Evolutionary conservation across 345 rosid species (phyloP).

Genomic region (Corchorus capsularis): DNA sequence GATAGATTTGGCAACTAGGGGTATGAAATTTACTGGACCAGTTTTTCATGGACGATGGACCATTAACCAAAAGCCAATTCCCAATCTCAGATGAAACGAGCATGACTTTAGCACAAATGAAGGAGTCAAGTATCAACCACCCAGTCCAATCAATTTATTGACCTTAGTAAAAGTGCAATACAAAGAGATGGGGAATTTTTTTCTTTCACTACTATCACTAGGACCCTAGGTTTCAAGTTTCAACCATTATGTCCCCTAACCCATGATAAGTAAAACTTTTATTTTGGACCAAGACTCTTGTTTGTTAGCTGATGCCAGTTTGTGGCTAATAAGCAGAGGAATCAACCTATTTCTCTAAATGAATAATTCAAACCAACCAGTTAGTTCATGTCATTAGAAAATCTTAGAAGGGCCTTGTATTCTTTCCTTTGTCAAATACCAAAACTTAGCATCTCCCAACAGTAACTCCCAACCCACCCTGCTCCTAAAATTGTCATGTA

Average conservation of each 20-base stretch:
- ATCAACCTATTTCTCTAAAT: not conserved
- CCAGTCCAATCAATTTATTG: not conserved
- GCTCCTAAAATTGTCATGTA: constrained; percentile 4
- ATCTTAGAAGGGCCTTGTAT: constrained; percentile 11
- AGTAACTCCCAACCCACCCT: constrained; percentile 21
- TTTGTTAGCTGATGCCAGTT: not conserved
- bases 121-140: not conserved
- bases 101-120: not conserved
- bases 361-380: constrained; percentile 3
- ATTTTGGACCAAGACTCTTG: not conserved
- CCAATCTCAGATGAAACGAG: not conserved
- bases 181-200: not conserved
- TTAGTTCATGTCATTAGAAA: not conserved
- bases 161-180: not conserved
- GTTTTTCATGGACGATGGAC: not conserved
- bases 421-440: constrained; percentile 28
- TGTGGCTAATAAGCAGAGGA: not conserved
- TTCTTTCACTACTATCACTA: not conserved
- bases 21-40: not conserved
- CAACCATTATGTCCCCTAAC: not conserved
- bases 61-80: not conserved
- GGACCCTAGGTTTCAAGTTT: constrained; percentile 3
- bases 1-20: not conserved
- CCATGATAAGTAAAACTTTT: not conserved
- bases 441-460: constrained; percentile 29